These are phyloP conservation scores for Carex arenaria DNA, from an alignment of 202 grass and related monocot species.

Conservation along the genomic window DNA sequence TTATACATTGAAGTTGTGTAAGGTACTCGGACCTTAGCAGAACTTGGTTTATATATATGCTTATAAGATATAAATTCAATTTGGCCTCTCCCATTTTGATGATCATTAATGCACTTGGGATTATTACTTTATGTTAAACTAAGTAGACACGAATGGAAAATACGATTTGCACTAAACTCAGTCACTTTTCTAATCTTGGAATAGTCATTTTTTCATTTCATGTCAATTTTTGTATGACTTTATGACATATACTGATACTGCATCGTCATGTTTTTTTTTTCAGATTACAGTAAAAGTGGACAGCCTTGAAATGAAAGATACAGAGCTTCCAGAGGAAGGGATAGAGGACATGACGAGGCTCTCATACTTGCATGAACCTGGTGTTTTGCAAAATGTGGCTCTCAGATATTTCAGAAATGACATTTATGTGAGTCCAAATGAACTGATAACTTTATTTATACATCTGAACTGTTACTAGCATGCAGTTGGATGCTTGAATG, in stretches of 20 bases:
- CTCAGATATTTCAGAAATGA: slow-evolving; percentile 70
- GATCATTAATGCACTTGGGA: background rate
- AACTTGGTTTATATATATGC: background rate
- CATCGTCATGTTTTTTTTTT: background rate
- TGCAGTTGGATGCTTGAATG: background rate
- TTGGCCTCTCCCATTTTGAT: background rate
- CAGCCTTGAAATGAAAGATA: slow-evolving; percentile 59
- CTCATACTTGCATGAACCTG: slow-evolving; percentile 85
- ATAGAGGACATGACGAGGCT: slow-evolving; percentile 89
- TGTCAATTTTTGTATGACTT: background rate
- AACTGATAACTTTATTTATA: background rate
- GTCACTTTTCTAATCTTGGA: background rate
- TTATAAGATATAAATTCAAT: background rate
- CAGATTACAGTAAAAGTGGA: slow-evolving; percentile 60
- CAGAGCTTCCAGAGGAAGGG: slow-evolving; percentile 57
- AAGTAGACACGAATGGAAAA: background rate
- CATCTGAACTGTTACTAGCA: background rate
- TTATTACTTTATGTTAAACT: background rate
- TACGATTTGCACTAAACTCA: background rate
- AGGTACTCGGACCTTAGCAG: background rate
- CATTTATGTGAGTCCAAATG: slow-evolving; percentile 73
- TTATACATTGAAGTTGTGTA: too few species aligned
- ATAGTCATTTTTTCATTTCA: background rate
- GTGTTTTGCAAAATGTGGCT: slow-evolving; percentile 69
- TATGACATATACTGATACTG: background rate